Conservation (phyloP, 768 basidiomycete genomes). For the Hysterangium stoloniferum region DNA sequence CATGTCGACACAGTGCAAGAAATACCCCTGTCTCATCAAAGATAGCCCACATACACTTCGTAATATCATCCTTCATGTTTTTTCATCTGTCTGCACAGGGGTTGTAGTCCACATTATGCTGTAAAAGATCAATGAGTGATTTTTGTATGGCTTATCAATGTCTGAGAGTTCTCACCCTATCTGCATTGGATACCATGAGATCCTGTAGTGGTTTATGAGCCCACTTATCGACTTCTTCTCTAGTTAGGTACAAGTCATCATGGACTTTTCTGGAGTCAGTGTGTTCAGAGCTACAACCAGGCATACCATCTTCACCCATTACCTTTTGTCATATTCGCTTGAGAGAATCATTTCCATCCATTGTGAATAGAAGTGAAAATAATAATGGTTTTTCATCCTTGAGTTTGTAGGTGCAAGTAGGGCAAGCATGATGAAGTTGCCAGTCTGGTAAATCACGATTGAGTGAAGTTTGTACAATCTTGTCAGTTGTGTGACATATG, state of each 20-base stretch:
- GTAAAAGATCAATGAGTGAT: no score
- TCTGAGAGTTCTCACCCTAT: no score
- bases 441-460: slow-evolving; percentile 23
- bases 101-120: no score
- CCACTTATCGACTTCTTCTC: slow-evolving; percentile 20
- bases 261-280: background rate
- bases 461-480: slow-evolving; percentile 20
- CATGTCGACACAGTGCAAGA: slow-evolving; percentile 28
- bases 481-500: slow-evolving; percentile 18
- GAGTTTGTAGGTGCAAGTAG: slow-evolving; percentile 30
- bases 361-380: slow-evolving; percentile 19
- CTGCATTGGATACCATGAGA: no score
- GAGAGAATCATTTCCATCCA: slow-evolving; percentile 30
- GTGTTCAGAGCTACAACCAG: slow-evolving; percentile 6
- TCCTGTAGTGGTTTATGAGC: no score
- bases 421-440: slow-evolving; percentile 28
- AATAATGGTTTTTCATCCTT: slow-evolving; percentile 23
- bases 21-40: slow-evolving; percentile 35
- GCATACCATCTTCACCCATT: slow-evolving; percentile 15
- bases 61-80: slow-evolving; percentile 20
- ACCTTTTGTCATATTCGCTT: slow-evolving; percentile 19
- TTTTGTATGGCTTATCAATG: no score
- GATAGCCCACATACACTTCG: slow-evolving; percentile 27
- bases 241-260: slow-evolving; percentile 22
- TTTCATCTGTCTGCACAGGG: slow-evolving; percentile 28